Evolutionary conservation across 257 asterid genomes (phyloP).

Genomic region (Datura wrightii): DNA sequence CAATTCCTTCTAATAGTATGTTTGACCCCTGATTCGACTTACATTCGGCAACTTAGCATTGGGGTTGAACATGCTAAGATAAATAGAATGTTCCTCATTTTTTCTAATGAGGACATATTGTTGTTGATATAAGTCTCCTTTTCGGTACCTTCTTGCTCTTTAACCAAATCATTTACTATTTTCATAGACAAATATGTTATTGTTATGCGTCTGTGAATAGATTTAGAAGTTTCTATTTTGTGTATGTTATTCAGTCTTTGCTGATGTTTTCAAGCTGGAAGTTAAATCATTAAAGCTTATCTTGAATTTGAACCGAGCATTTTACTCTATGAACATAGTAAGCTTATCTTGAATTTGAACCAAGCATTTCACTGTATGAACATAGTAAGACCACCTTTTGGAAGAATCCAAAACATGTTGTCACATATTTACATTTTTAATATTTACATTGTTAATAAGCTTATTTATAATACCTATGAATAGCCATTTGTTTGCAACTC

Average conservation of each 20-base stretch:
- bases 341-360: neutral
- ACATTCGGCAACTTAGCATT: neutral
- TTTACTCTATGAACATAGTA: neutral
- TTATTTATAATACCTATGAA: neutral
- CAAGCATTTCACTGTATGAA: neutral
- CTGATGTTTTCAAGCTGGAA: neutral
- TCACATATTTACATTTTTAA: neutral
- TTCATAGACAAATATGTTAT: neutral
- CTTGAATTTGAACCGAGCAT: neutral
- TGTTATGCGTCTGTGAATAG: neutral
- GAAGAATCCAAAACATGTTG: neutral
- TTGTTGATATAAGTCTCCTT: neutral
- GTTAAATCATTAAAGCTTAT: neutral
- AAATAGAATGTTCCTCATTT: conserved; percentile 10
- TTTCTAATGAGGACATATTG: conserved; percentile 6
- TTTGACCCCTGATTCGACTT: neutral
- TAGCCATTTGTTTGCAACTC: neutral
- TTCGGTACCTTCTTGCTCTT: neutral
- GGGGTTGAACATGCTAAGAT: conserved; percentile 8
- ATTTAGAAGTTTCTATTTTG: neutral
- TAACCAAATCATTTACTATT: neutral
- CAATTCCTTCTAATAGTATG: conserved; percentile 1
- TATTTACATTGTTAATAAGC: neutral
- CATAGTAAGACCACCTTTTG: neutral
- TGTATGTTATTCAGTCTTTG: neutral